Percentiles rank a stretch among this genome's conserved stretches.
Evolutionary conservation across 345 rosid genomes (phyloP).

Genomic region (Aquilaria yunnanensis): DNA sequence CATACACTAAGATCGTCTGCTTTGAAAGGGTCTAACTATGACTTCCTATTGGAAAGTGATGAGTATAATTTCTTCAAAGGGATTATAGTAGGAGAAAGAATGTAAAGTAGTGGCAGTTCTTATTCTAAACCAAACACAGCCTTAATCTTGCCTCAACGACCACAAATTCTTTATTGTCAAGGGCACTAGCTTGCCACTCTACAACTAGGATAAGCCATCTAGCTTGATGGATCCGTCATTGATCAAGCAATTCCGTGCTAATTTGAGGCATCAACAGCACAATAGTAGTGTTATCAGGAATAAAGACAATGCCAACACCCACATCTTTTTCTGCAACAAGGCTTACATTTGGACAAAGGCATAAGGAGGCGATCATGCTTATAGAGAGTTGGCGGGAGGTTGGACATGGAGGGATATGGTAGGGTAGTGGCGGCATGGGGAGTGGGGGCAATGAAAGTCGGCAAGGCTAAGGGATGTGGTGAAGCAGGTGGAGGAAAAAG

Average conservation of each 20-base stretch:
- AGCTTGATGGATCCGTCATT: constrained; percentile 23
- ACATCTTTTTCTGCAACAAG: too few relatives aligned
- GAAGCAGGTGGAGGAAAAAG: too few relatives aligned
- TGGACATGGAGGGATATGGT: too few relatives aligned
- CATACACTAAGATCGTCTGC: constrained; percentile 7
- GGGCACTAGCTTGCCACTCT: constrained; percentile 14
- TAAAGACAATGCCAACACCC: constrained; percentile 7
- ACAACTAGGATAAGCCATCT: constrained; percentile 28
- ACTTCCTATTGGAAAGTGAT: constrained; percentile 41
- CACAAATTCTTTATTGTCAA: neutral
- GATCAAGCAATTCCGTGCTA: constrained; percentile 45
- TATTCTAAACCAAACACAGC: constrained; percentile 17
- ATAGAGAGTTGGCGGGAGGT: too few relatives aligned
- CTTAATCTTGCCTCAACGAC: constrained; percentile 16
- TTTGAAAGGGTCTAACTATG: constrained; percentile 18
- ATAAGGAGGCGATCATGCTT: too few relatives aligned
- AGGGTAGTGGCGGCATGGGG: too few relatives aligned
- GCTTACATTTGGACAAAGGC: too few relatives aligned
- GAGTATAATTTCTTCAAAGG: constrained; percentile 53
- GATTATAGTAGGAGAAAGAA: constrained; percentile 25
- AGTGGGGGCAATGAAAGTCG: too few relatives aligned
- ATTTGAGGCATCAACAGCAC: constrained; percentile 24
- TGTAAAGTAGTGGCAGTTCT: constrained; percentile 14
- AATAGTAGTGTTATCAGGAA: neutral
- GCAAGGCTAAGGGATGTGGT: too few relatives aligned